Evolutionary conservation across 805 yeast genomes (phyloP).

Genomic region (Yarrowia yakushimensis): DNA sequence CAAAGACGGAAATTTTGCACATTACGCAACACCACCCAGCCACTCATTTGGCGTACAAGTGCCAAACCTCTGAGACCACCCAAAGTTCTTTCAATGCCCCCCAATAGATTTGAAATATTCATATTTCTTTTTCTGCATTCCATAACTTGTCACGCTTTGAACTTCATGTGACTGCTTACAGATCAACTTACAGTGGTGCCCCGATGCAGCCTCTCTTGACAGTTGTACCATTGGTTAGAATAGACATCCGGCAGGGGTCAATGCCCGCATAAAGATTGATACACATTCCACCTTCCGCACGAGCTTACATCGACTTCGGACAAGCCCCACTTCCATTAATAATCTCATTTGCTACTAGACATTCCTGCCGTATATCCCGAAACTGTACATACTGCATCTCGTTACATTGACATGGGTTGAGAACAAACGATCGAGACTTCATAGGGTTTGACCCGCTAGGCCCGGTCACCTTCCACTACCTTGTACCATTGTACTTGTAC

Average conservation of each 20-base stretch:
- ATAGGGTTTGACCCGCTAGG: neutral
- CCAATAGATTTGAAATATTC: too few species aligned
- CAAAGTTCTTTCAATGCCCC: too few species aligned
- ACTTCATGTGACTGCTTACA: neutral
- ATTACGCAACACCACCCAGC: too few species aligned
- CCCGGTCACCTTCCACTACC: too few species aligned
- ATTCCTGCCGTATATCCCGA: neutral
- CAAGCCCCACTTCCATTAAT: neutral
- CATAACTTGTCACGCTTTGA: neutral
- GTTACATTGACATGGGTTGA: neutral
- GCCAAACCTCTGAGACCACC: too few species aligned
- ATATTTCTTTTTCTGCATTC: neutral
- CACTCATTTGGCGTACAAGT: too few species aligned
- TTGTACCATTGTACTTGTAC: too few species aligned
- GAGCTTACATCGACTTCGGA: neutral
- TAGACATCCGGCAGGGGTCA: neutral
- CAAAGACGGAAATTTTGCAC: too few species aligned
- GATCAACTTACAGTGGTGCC: neutral
- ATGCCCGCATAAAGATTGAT: too few species aligned
- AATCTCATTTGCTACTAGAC: neutral
- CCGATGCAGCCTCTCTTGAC: too few species aligned
- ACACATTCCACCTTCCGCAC: neutral
- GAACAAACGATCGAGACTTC: neutral
- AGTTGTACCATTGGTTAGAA: too few species aligned
- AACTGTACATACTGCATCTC: neutral